Evolutionary conservation across 352 stramenopile species (phyloP).

Genomic region (Hyaloperonospora brassicae): DNA sequence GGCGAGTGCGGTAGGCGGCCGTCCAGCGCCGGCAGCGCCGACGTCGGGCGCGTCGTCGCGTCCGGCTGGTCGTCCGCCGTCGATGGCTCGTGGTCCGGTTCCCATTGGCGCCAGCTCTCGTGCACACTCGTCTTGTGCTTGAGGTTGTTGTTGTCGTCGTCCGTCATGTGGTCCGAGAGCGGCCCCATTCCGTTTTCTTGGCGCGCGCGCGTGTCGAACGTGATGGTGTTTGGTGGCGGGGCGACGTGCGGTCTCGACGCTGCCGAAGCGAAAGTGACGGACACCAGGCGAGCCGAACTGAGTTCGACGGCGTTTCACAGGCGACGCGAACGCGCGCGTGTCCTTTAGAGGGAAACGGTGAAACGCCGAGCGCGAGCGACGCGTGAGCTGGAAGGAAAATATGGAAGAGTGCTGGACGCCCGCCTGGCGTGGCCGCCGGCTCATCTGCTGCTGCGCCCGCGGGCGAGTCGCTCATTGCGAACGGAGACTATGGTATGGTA

Average conservation of each 20-base stretch:
- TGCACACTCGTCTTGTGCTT: neutral
- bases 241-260: constrained; percentile 13
- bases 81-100: constrained; percentile 26
- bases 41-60: neutral
- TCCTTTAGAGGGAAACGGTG: constrained; percentile 17
- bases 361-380: constrained; percentile 6
- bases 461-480: neutral
- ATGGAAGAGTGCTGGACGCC: constrained; percentile 23
- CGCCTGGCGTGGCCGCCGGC: constrained; percentile 5
- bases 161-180: constrained; percentile 21
- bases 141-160: constrained; percentile 26
- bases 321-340: neutral
- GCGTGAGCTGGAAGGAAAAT: constrained; percentile 17
- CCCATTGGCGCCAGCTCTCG: constrained; percentile 17
- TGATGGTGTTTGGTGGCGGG: neutral
- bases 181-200: constrained; percentile 12
- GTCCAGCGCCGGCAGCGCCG: constrained; percentile 5
- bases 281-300: neutral
- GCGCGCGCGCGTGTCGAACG: neutral
- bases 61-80: constrained; percentile 17
- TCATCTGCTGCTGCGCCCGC: constrained; percentile 9
- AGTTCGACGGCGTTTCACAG: constrained; percentile 7
- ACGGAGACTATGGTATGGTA: constrained; percentile 5
- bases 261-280: constrained; percentile 15
- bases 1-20: constrained; percentile 7